Conservation (phyloP, 306 rosid genomes). For the Castanopsis chinensis region DNA sequence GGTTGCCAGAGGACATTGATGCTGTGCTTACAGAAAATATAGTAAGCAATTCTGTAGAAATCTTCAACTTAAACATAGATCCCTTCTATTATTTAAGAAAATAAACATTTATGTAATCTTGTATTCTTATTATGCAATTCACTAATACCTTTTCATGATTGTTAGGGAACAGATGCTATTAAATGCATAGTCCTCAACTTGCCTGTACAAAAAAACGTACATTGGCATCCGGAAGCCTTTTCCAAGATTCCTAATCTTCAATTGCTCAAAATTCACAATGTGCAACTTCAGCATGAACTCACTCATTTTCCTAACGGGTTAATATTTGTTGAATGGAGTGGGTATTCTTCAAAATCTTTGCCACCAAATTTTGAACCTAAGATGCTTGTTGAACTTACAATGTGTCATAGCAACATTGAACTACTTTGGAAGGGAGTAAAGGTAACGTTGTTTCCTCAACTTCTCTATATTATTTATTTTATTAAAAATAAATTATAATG, state of each 20-base stretch:
- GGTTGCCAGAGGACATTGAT: not conserved
- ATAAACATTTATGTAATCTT: too few species aligned
- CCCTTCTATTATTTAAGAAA: too few species aligned
- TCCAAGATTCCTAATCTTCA: not conserved
- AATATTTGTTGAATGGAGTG: not conserved
- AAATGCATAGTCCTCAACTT: conserved; percentile 4
- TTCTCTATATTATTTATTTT: too few species aligned
- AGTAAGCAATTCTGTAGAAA: conserved; percentile 1
- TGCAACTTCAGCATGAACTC: not conserved
- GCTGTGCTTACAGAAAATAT: not conserved
- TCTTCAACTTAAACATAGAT: too few species aligned
- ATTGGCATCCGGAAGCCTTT: too few species aligned
- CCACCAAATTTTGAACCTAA: not conserved
- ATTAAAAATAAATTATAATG: too few species aligned
- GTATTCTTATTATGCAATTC: not conserved
- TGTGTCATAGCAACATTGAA: not conserved
- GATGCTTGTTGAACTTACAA: not conserved
- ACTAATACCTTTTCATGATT: not conserved
- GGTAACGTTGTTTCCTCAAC: not conserved
- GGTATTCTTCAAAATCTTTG: too few species aligned
- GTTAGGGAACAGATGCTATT: conserved; percentile 19
- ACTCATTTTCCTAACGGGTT: conserved; percentile 1
- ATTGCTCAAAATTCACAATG: conserved; percentile 11
- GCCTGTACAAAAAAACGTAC: too few species aligned
- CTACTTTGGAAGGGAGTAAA: not conserved